Evolutionary conservation across 345 rosid genomes (phyloP).

Genomic region (Reutealis trisperma): DNA sequence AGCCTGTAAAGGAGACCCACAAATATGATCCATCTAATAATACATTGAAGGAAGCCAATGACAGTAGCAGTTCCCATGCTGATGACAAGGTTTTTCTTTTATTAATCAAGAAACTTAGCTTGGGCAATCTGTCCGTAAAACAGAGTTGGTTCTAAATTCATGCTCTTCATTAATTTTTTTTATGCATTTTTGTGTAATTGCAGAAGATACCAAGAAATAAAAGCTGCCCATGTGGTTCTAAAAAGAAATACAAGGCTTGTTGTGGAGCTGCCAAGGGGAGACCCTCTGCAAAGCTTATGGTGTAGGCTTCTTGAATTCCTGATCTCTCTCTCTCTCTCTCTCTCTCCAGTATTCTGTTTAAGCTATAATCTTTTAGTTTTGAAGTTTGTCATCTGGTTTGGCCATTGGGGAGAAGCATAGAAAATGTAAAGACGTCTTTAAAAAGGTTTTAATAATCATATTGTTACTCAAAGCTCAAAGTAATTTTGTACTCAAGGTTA

Average conservation of each 20-base stretch:
- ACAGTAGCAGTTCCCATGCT: conserved; percentile 31
- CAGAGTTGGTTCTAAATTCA: neutral
- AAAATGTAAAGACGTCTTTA: too few relatives aligned
- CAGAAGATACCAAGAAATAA: conserved; percentile 73
- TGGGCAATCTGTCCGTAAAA: neutral
- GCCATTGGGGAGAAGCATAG: neutral
- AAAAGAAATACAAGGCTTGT: conserved; percentile 88
- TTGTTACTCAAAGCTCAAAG: neutral
- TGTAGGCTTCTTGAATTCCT: conserved; percentile 45
- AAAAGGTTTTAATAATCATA: neutral
- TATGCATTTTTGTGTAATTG: conserved; percentile 13
- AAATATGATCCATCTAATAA: conserved; percentile 37
- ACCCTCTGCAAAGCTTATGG: conserved; percentile 46
- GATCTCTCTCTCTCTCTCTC: neutral
- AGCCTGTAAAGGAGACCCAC: conserved; percentile 28
- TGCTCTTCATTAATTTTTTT: neutral
- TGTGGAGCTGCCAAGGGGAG: conserved; percentile 74
- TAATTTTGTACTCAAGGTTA: neutral
- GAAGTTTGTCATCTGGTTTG: neutral
- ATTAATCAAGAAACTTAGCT: conserved; percentile 7
- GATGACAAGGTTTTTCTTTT: conserved; percentile 61
- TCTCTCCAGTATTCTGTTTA: conserved; percentile 11
- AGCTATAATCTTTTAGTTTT: conserved; percentile 7
- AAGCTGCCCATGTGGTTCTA: conserved; percentile 80
- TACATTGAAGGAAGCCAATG: conserved; percentile 31